Conservation (phyloP, 2,329 filamentous ascomycete species). For the Penicillium digitatum region DNA sequence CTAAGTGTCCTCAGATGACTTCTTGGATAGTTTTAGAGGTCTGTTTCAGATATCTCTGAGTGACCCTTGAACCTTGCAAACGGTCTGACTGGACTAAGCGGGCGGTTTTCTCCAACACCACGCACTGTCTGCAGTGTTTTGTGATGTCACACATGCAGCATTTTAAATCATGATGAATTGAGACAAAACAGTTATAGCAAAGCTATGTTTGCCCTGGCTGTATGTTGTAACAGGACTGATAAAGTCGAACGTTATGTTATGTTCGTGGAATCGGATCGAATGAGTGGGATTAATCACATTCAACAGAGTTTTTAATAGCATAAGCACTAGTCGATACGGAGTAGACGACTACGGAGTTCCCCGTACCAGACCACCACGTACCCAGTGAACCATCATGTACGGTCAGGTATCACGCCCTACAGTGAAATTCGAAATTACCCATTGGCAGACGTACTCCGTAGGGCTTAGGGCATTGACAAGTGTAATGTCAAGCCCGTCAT, state of each 20-base stretch:
- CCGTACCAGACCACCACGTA: not conserved
- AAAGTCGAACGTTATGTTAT: not conserved
- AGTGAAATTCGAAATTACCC: not conserved
- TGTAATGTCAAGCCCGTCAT: not conserved
- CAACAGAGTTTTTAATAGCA: too few species aligned
- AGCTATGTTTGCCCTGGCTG: not conserved
- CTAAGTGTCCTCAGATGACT: not conserved
- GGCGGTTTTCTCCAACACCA: not conserved
- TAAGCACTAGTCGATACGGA: not conserved
- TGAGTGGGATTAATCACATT: not conserved
- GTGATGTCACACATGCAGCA: not conserved
- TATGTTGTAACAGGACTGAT: not conserved
- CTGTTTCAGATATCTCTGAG: too few species aligned
- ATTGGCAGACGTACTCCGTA: not conserved
- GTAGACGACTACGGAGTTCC: too few species aligned
- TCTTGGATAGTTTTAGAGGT: not conserved
- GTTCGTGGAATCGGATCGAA: too few species aligned
- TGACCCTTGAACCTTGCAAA: not conserved
- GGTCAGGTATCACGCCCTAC: not conserved
- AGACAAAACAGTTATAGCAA: not conserved
- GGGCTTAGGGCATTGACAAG: not conserved
- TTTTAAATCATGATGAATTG: not conserved
- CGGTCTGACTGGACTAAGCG: not conserved
- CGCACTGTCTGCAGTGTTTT: not conserved
- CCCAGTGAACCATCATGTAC: not conserved